Conservation (phyloP, 148 eudicot genomes). For the Diospyros kaki region DNA sequence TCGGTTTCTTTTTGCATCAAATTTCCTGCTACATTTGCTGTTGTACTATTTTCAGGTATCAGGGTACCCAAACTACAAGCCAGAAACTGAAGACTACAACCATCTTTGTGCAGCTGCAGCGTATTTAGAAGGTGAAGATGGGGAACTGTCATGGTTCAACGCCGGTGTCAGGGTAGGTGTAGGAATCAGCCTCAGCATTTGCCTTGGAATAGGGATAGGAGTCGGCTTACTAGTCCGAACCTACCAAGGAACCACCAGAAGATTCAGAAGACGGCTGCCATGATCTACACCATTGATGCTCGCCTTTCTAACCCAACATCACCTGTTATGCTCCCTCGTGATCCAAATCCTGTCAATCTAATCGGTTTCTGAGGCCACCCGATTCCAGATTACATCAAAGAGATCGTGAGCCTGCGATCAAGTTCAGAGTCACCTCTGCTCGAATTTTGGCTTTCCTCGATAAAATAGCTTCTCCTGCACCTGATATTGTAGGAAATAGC, state of each 20-base stretch:
- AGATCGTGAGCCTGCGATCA: not conserved
- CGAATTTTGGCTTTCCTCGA: not conserved
- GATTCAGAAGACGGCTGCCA: constrained; percentile 48
- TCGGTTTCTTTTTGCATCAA: not conserved
- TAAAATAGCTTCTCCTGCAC: not conserved
- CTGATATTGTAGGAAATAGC: not conserved
- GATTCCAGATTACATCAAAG: too few relatives aligned
- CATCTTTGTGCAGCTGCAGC: constrained; percentile 30
- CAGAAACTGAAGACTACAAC: constrained; percentile 39
- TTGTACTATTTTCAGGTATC: constrained; percentile 26
- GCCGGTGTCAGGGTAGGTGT: constrained; percentile 78
- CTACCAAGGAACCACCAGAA: constrained; percentile 67
- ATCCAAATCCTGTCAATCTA: not conserved
- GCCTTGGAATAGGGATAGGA: constrained; percentile 71
- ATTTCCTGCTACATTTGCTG: not conserved
- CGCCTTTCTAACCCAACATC: constrained; percentile 4
- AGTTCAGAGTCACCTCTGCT: not conserved
- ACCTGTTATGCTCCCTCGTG: too few relatives aligned
- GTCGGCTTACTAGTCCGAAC: constrained; percentile 70
- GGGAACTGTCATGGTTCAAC: constrained; percentile 70
- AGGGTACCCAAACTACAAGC: constrained; percentile 32
- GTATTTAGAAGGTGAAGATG: constrained; percentile 60
- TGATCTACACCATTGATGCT: constrained; percentile 12
- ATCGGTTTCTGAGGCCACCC: not conserved
- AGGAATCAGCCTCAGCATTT: constrained; percentile 65